Base-by-base conservation (phyloP, 176 grass and related monocot species). In the Aegilops tauschii region DNA sequence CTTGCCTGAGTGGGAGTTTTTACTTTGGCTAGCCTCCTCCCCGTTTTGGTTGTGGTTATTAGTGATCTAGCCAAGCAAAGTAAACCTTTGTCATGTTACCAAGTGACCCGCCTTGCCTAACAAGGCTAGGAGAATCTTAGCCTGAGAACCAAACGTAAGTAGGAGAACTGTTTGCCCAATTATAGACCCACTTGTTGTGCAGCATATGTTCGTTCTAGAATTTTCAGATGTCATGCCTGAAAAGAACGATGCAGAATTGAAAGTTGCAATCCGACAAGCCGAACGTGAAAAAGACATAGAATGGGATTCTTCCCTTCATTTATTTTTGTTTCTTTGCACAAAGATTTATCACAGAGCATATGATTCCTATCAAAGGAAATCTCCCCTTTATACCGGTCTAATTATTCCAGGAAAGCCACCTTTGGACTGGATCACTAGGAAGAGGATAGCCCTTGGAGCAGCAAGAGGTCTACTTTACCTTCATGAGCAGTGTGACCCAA, bases 401-500 rank as follows among this genome's bases (percentile, higher is more conserved):
- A 88, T 65, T 25, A 77, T 71, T 90, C 36, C 85, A 99, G 97
- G 83, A 35, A 99, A 99, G 63, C 92, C 92, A 61, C 80, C 97
- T 45, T 59, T 96, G 90, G 94, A 99, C 87, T 99, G 94, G 97
- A 78, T 85, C 59, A 96, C 97, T 17, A 90, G 97, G 70, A 99
- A 93, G 73, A 89, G 80, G 81, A 99, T 99, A 82, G 86, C 97
- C 21, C 85, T 97, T 64, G 97, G 97, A 23, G 92, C 97, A 82
- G 97, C 85, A 73, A 79, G 97, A 84, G 97, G 97, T 8, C 83
- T 99, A 59, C 83, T 97, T 31, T 99, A 97, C 77, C 97, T 99
- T 37, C 97, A 99, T 31, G 97, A 99, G 81, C 97, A 99, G 84
- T 99, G 94, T 34, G 97, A 99, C 73, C 97, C 97, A 20, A 99